Evolutionary conservation across 768 basidiomycete genomes (phyloP).

Genomic region (Tubosaeta sp.): DNA sequence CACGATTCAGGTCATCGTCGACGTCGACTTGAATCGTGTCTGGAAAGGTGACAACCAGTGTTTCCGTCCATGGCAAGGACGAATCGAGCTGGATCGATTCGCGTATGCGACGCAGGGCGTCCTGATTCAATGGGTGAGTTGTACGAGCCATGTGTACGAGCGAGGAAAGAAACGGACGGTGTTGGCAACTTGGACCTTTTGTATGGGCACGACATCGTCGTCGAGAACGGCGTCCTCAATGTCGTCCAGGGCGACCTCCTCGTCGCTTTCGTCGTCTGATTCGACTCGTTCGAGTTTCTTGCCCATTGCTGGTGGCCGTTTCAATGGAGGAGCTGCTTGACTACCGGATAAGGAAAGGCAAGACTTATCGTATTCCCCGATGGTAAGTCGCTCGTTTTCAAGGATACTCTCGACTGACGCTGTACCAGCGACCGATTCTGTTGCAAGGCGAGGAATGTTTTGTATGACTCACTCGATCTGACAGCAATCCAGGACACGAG

Average conservation of each 20-base stretch:
- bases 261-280: slow-evolving; percentile 25
- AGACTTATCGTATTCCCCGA: slow-evolving; percentile 8
- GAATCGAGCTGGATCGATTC: slow-evolving; percentile 72
- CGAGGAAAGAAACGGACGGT: slow-evolving; percentile 42
- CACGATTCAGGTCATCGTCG: slow-evolving; percentile 87
- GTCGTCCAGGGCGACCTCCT: slow-evolving; percentile 64
- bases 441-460: slow-evolving; percentile 47
- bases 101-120: slow-evolving; percentile 76
- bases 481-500: slow-evolving; percentile 71
- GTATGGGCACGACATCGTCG: slow-evolving; percentile 75
- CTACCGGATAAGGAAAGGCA: slow-evolving; percentile 13
- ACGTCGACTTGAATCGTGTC: slow-evolving; percentile 72
- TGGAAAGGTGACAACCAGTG: slow-evolving; percentile 67
- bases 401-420: background rate
- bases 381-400: slow-evolving; percentile 8
- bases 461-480: background rate
- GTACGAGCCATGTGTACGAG: background rate
- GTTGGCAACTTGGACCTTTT: slow-evolving; percentile 72
- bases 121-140: slow-evolving; percentile 38
- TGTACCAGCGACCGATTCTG: slow-evolving; percentile 65
- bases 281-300: slow-evolving; percentile 9
- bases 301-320: slow-evolving; percentile 11
- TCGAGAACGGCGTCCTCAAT: slow-evolving; percentile 59
- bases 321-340: background rate
- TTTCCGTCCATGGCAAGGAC: slow-evolving; percentile 82